Percentiles rank a stretch among this genome's conserved stretches.
Conservation (phyloP, 306 rosid genomes). For the Sicyos baderoa region DNA sequence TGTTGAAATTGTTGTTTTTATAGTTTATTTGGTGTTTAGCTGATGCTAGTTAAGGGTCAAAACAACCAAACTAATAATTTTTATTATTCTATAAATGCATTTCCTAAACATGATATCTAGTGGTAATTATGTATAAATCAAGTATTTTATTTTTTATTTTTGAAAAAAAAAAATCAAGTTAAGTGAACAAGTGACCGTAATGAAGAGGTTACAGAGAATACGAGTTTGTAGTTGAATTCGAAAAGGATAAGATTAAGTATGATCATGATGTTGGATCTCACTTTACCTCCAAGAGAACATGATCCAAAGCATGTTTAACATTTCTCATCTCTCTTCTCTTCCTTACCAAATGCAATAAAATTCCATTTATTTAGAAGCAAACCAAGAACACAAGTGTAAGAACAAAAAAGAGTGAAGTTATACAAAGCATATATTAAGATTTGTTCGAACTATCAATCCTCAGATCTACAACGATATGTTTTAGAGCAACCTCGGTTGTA, state of each 20-base stretch:
- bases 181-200: too few species aligned
- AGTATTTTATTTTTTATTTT: too few species aligned
- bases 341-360: not conserved
- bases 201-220: too few species aligned
- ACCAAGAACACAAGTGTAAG: not conserved
- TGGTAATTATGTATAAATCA: too few species aligned
- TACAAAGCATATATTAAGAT: not conserved
- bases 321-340: not conserved
- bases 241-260: not conserved
- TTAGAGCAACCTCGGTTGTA: conserved; percentile 50
- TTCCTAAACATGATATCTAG: too few species aligned
- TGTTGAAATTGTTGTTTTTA: too few species aligned
- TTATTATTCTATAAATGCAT: too few species aligned
- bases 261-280: not conserved
- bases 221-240: too few species aligned
- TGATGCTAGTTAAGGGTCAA: too few species aligned
- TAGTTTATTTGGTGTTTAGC: too few species aligned
- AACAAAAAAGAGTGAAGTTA: not conserved
- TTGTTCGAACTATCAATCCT: not conserved
- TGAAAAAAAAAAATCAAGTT: too few species aligned
- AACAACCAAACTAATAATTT: too few species aligned
- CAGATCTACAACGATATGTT: conserved; percentile 57
- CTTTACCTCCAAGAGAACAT: conserved; percentile 11
- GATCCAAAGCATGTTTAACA: not conserved
- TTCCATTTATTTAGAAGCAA: not conserved